A percentile compares a stretch with the other conserved stretches of the same genome.
Conservation (phyloP, 495 filamentous ascomycete genomes). For the Parmelia sp. region DNA sequence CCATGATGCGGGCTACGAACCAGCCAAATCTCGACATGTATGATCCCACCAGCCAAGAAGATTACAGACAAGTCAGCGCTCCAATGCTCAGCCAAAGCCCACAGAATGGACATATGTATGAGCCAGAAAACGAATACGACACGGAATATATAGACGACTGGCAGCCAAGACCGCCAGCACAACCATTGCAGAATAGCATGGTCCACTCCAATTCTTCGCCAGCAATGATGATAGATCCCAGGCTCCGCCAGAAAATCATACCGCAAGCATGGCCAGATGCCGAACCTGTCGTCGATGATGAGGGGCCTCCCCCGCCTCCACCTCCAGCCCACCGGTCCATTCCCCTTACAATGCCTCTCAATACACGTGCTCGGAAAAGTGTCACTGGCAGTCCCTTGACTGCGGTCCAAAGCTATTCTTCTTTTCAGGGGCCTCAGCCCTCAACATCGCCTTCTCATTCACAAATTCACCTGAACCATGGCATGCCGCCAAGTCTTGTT, state of each 20-base stretch:
- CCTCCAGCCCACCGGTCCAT: constrained; percentile 39
- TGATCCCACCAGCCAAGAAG: not conserved
- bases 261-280: not conserved
- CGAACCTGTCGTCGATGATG: constrained; percentile 36
- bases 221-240: constrained; percentile 19
- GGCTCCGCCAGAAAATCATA: constrained; percentile 9
- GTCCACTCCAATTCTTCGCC: constrained; percentile 18
- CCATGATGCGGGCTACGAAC: not conserved
- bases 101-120: constrained; percentile 2
- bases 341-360: constrained; percentile 45
- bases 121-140: not conserved
- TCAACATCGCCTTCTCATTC: constrained; percentile 29
- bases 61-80: not conserved
- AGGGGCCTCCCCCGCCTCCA: constrained; percentile 43
- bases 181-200: constrained; percentile 11
- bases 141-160: constrained; percentile 4
- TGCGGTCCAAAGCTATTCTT: constrained; percentile 25
- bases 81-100: not conserved
- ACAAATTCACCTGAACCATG: constrained; percentile 26
- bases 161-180: constrained; percentile 10
- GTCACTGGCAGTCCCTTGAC: constrained; percentile 24
- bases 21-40: not conserved
- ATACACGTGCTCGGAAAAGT: constrained; percentile 25
- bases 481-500: constrained; percentile 60
- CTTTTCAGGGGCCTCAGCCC: constrained; percentile 4